A percentile compares a stretch with the other conserved stretches of the same genome.
Conservation (phyloP, 176 grass and related monocot genomes). For the Ampelocalamus luodianensis region DNA sequence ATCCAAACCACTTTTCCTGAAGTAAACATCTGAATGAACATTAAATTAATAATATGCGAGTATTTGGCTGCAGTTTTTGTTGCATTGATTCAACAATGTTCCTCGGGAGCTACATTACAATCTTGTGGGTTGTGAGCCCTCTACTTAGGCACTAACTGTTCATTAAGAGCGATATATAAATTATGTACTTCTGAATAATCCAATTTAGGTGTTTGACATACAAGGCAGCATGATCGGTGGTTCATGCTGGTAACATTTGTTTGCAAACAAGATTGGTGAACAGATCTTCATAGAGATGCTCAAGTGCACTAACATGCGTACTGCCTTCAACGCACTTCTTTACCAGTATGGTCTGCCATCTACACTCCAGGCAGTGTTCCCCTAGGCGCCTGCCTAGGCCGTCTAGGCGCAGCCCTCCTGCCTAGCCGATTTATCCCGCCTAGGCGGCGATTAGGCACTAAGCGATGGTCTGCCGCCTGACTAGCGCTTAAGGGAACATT, state of each 20-base stretch:
- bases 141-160: background rate
- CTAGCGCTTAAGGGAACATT: too few species aligned
- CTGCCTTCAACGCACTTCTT: background rate
- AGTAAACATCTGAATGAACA: constrained; percentile 77
- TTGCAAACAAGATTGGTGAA: background rate
- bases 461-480: too few species aligned
- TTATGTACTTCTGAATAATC: constrained; percentile 14
- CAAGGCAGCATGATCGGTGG: background rate
- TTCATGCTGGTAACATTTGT: background rate
- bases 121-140: constrained; percentile 7
- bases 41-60: constrained; percentile 41
- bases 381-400: too few species aligned
- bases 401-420: too few species aligned
- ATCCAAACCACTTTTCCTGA: constrained; percentile 76
- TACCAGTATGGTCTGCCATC: background rate
- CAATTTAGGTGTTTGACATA: constrained; percentile 10
- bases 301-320: background rate
- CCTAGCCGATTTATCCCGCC: too few species aligned
- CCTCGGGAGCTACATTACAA: background rate
- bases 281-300: constrained; percentile 18
- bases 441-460: too few species aligned
- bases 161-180: background rate
- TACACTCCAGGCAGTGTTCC: background rate
- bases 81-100: constrained; percentile 14
- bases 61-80: constrained; percentile 7